Conservation (phyloP, 116 monocot species). For the Papilionanthe hybrid region DNA sequence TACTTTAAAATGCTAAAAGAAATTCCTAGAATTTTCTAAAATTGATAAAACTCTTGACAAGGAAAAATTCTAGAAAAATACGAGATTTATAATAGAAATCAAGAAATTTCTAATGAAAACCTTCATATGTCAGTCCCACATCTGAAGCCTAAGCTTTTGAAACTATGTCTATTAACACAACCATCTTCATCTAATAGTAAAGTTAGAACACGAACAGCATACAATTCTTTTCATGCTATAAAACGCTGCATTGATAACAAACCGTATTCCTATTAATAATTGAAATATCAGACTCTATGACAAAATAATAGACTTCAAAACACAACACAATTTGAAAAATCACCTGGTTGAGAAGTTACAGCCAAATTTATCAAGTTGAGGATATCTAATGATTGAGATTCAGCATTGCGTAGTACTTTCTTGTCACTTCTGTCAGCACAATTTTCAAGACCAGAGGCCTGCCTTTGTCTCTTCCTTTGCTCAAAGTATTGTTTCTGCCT, state of each 20-base stretch:
- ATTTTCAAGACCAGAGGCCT: conserved; percentile 22
- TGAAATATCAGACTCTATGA: not conserved
- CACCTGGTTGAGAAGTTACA: conserved; percentile 19
- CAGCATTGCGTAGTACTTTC: conserved; percentile 20
- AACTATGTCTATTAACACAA: not conserved
- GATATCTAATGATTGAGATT: conserved; percentile 67
- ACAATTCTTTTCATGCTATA: not conserved
- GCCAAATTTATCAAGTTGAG: conserved; percentile 63
- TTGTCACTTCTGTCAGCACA: conserved; percentile 27
- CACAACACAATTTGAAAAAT: not conserved
- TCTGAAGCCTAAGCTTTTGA: not conserved
- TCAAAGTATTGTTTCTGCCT: conserved; percentile 97
- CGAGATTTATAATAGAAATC: not conserved
- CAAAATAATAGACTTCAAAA: not conserved
- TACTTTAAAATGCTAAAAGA: not conserved
- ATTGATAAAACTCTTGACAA: not conserved
- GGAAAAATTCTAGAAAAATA: not conserved
- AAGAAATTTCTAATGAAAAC: not conserved
- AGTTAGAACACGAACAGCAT: not conserved
- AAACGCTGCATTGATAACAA: not conserved
- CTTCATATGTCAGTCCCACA: not conserved
- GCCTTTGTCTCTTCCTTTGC: conserved; percentile 69
- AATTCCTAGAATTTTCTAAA: not conserved
- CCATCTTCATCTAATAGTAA: not conserved
- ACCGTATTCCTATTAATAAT: not conserved